Percentiles rank a stretch among this genome's conserved stretches.
Conservation (phyloP, 2,329 filamentous ascomycete genomes). For the Alternaria incomplexa region DNA sequence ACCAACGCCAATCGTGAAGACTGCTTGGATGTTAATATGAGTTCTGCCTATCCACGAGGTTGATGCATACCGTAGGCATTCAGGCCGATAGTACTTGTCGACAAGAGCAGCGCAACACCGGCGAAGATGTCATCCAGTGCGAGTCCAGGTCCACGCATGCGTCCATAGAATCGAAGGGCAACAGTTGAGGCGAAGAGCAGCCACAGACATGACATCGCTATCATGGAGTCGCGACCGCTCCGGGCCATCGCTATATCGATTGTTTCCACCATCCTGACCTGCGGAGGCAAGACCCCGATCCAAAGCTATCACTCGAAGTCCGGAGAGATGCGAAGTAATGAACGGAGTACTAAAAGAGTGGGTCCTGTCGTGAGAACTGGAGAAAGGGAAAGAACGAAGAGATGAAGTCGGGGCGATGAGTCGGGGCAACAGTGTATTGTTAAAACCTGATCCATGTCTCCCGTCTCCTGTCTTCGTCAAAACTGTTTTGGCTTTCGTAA, state of each 20-base stretch:
- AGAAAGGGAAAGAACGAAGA: neutral
- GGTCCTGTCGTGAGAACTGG: neutral
- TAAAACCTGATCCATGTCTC: conserved; percentile 1
- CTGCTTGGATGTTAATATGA: neutral
- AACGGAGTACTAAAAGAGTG: neutral
- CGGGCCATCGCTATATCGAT: conserved; percentile 21
- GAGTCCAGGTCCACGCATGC: conserved; percentile 23
- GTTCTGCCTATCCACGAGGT: neutral
- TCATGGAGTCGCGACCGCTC: conserved; percentile 25
- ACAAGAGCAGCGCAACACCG: conserved; percentile 18
- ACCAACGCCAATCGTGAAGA: conserved; percentile 28
- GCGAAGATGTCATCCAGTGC: conserved; percentile 26
- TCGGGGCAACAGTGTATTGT: neutral
- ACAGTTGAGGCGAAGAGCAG: conserved; percentile 19
- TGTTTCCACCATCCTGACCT: conserved; percentile 10
- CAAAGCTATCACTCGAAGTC: neutral
- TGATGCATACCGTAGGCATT: conserved; percentile 15
- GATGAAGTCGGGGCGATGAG: neutral
- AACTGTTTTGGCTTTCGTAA: conserved; percentile 1
- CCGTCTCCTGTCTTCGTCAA: neutral
- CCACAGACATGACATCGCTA: conserved; percentile 27
- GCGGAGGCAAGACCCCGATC: neutral
- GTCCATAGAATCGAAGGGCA: conserved; percentile 18
- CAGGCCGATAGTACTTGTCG: conserved; percentile 25
- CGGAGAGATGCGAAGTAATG: neutral